phyloP scores from a whole-genome alignment of 2,329 filamentous ascomycete genomes.

The Epichloe baconii region DNA sequence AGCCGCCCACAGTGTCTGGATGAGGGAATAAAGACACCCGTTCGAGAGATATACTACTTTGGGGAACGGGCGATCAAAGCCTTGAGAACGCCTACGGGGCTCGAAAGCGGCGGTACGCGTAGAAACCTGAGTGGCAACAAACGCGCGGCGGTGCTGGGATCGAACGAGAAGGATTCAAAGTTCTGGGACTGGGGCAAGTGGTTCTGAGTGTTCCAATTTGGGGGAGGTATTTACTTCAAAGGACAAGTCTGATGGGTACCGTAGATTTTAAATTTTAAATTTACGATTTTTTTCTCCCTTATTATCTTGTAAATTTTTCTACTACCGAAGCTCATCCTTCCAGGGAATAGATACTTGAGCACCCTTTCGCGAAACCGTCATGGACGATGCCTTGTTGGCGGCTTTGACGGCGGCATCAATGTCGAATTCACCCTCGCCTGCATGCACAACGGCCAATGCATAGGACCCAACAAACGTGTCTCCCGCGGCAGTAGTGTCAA shows the following conservation, averaged over 20 bases:
- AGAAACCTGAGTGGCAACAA: neutral
- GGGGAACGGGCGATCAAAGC: conserved; percentile 5
- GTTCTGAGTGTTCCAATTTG: conserved; percentile 12
- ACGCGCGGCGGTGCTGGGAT: neutral
- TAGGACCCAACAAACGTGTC: conserved; percentile 92
- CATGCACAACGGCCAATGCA: conserved; percentile 54
- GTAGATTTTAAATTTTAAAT: neutral
- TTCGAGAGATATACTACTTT: conserved; percentile 5
- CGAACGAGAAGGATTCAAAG: conserved; percentile 14
- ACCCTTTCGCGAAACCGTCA: conserved; percentile 29
- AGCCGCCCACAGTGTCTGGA: neutral
- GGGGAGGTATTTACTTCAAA: neutral
- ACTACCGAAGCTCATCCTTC: conserved; percentile 27
- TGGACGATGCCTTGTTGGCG: conserved; percentile 33
- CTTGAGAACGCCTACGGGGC: neutral
- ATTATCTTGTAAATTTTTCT: conserved; percentile 6
- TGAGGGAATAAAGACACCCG: neutral
- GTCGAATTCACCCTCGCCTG: conserved; percentile 27
- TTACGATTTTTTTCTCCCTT: conserved; percentile 1
- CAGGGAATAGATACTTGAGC: conserved; percentile 31
- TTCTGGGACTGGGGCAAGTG: conserved; percentile 14
- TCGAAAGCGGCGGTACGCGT: neutral
- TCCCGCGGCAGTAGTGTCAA: conserved; percentile 88
- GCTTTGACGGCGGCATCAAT: conserved; percentile 44
- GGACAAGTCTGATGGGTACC: neutral